These are phyloP conservation scores for Ophiostoma angusticollis DNA, from an alignment of 2,329 filamentous ascomycete genomes.

Conservation along the genomic window DNA sequence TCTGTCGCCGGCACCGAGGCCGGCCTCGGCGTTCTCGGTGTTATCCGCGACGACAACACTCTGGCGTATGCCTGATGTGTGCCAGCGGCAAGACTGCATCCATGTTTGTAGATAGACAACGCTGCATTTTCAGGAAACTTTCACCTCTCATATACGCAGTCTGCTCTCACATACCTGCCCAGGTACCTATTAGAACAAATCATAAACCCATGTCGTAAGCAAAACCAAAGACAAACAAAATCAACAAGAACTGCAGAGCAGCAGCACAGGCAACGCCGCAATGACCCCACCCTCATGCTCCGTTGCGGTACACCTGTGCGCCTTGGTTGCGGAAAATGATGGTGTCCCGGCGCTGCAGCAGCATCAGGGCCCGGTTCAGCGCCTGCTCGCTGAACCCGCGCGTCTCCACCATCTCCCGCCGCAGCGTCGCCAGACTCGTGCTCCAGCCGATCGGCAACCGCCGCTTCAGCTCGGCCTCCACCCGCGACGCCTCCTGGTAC, in stretches of 20 bases:
- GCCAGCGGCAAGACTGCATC: too few relatives aligned
- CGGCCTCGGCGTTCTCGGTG: conserved; percentile 49
- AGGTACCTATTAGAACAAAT: too few relatives aligned
- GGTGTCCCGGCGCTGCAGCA: conserved; percentile 78
- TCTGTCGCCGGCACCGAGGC: conserved; percentile 57
- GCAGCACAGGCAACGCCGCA: too few relatives aligned
- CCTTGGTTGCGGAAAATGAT: conserved; percentile 70
- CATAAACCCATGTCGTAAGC: conserved; percentile 1
- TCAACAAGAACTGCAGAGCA: not conserved
- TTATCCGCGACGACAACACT: conserved; percentile 60
- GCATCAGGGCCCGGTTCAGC: conserved; percentile 70
- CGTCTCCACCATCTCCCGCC: conserved; percentile 81
- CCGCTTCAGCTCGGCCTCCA: conserved; percentile 80
- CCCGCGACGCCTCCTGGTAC: conserved; percentile 74
- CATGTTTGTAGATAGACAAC: not conserved
- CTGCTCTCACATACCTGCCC: not conserved
- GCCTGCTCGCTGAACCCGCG: conserved; percentile 82
- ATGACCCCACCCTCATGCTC: conserved; percentile 35
- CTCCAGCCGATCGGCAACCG: conserved; percentile 91
- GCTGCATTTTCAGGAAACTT: not conserved
- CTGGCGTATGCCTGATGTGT: conserved; percentile 45
- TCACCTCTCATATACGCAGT: not conserved
- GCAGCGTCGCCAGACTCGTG: conserved; percentile 74
- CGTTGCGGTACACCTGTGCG: conserved; percentile 60
- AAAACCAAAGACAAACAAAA: not conserved